Conservation (phyloP, 306 rosid genomes). For the Begonia peltatifolia region DNA sequence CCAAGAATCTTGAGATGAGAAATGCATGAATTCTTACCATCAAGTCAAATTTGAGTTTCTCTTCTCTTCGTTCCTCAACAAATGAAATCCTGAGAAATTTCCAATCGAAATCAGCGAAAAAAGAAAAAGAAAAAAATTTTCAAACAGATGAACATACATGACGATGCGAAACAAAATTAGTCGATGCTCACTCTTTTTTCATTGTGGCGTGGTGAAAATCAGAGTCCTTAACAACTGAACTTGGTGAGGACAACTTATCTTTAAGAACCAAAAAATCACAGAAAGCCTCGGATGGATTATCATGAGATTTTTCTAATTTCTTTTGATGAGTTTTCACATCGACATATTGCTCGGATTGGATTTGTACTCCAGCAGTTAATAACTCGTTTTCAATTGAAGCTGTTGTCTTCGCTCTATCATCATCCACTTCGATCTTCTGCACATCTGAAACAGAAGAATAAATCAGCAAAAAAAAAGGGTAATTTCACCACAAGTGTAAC, state of each 20-base stretch:
- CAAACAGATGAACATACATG: constrained; percentile 1
- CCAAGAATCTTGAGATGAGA: constrained; percentile 4
- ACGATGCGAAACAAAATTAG: background rate
- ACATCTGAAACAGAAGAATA: constrained; percentile 3
- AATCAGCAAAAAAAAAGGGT: background rate
- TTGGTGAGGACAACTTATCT: background rate
- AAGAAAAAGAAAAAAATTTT: constrained; percentile 6
- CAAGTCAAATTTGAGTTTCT: constrained; percentile 47
- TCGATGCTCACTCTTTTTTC: too few relatives aligned
- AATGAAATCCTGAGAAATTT: constrained; percentile 23
- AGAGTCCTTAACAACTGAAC: too few relatives aligned
- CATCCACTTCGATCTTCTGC: constrained; percentile 24
- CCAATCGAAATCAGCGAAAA: constrained; percentile 4
- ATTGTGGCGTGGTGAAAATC: too few relatives aligned
- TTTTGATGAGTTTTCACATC: constrained; percentile 12
- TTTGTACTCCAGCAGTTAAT: constrained; percentile 11
- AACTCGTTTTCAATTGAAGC: constrained; percentile 13
- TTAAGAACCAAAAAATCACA: background rate
- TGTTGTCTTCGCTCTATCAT: constrained; percentile 2
- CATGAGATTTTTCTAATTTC: constrained; percentile 5
- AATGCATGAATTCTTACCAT: constrained; percentile 39
- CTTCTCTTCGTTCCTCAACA: constrained; percentile 20
- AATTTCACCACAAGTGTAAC: background rate
- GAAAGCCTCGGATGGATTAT: background rate
- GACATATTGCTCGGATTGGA: constrained; percentile 15